Base-by-base conservation (phyloP, 495 filamentous ascomycete genomes). In the Podospora appendiculata region DNA sequence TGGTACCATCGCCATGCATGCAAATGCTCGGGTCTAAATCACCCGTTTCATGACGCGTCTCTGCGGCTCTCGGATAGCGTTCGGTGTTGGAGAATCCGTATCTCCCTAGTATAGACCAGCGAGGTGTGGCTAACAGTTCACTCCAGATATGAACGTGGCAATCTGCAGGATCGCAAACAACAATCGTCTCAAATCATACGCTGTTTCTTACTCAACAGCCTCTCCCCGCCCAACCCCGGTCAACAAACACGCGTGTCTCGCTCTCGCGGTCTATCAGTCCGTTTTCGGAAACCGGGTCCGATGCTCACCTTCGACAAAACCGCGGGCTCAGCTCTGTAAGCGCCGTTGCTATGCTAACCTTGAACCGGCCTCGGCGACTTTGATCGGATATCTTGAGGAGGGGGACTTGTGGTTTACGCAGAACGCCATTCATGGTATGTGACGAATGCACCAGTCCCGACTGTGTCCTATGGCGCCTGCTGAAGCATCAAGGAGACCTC, bases 161-260 rank as follows among this genome's bases (percentile, higher is more conserved):
- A 44, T 17, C n/a, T 46, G 44, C 44, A 32, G 44, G n/a, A 17
- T 40, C 17, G 17, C n/a, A 48, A 48, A 25, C 47, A 39, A 17
- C 1, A 48, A 48, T 14, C n/a, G 47, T 34, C 47, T 48, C 47
- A 35, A 34, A 48, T 25, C 14, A 41, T 34, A 10, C 40, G 36
- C 34, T 11, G 25, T 16, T 25, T 25, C 17, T 39, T 35, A 8
- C 32, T 17, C 47, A 11, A 14, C 12, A 34, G 47, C 34, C 32
- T 16, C 34, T 11, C 12, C 33, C 48, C n/a, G n/a, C n/a, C n/a
- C n/a, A n/a, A n/a, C n/a, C n/a, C 34, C 48, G 14, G 3, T 39
- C 48, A 14, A 44, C 40, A 14, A 50, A 50, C 25, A 43, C 34
- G 25, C 19, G 48, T 34, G 48, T 50, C 43, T 50, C 48, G 48